Evolutionary conservation across 2,329 filamentous ascomycete genomes (phyloP).

Genomic region (Helminthosporium solani): DNA sequence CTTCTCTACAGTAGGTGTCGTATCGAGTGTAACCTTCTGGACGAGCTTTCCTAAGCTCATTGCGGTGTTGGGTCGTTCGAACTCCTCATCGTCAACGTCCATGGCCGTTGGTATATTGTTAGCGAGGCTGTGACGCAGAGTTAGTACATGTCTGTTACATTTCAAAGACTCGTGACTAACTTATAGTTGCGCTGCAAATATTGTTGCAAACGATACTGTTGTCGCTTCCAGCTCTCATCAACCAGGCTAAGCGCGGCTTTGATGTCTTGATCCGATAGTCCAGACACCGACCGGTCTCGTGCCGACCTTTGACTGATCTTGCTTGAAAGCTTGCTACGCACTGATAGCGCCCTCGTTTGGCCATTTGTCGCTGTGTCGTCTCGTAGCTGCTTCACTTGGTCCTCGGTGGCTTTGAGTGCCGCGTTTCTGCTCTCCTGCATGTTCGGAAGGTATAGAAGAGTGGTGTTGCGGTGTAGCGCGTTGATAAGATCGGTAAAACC

Average conservation of each 20-base stretch:
- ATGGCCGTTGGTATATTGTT: conserved; percentile 46
- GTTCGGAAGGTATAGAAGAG: conserved; percentile 60
- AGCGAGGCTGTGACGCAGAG: conserved; percentile 25
- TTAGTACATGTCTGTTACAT: too few species aligned
- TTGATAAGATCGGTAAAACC: conserved; percentile 70
- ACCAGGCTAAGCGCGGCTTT: conserved; percentile 51
- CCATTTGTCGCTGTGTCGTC: conserved; percentile 36
- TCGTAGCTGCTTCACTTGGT: conserved; percentile 56
- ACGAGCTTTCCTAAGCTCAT: conserved; percentile 45
- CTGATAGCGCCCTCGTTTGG: conserved; percentile 34
- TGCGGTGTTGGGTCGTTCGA: conserved; percentile 46
- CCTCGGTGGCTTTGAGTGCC: conserved; percentile 60
- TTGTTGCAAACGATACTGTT: conserved; percentile 49
- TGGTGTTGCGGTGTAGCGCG: conserved; percentile 64
- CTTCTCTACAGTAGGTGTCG: conserved; percentile 47
- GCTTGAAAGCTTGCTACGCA: conserved; percentile 37
- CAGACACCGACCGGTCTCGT: conserved; percentile 27
- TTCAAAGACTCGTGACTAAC: too few species aligned
- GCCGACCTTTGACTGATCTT: conserved; percentile 29
- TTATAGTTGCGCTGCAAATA: conserved; percentile 52
- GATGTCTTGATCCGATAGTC: conserved; percentile 51
- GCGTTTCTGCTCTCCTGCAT: conserved; percentile 63
- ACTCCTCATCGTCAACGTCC: conserved; percentile 50
- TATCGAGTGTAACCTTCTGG: conserved; percentile 48
- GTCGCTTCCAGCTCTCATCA: conserved; percentile 53